These are phyloP conservation scores for Crithidia sp. DNA, from an alignment of 208 protist species.

Conservation along the genomic window DNA sequence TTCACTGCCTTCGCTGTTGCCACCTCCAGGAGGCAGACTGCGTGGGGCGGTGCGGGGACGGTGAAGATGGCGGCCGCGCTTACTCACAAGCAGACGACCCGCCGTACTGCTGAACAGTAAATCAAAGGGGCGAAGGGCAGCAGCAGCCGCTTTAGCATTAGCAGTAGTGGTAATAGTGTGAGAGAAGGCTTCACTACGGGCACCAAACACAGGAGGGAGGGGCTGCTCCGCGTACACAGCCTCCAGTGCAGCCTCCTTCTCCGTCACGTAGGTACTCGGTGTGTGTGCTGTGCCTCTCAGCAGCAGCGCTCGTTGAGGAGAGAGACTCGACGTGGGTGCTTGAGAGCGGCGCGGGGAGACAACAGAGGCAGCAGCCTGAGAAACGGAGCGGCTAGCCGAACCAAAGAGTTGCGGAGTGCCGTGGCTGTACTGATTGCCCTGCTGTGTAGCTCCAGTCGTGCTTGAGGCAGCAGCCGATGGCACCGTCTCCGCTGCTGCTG, in stretches of 20 bases:
- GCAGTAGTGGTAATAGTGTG: neutral
- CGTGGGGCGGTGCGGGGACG: constrained; percentile 11
- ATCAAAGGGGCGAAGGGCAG: neutral
- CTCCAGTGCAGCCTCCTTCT: neutral
- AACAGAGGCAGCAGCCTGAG: neutral
- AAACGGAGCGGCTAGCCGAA: neutral
- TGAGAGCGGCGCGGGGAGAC: neutral
- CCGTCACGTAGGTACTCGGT: no score
- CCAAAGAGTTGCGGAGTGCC: neutral
- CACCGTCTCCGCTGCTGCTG: neutral
- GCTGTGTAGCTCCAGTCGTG: no score
- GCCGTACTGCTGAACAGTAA: constrained; percentile 32
- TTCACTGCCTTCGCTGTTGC: neutral
- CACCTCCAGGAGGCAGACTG: neutral
- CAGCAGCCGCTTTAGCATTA: neutral
- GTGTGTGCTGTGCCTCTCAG: no score
- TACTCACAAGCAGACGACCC: constrained; percentile 26
- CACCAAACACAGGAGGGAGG: neutral
- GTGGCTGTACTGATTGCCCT: neutral
- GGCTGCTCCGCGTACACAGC: neutral
- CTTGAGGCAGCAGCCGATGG: neutral
- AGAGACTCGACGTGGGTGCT: neutral
- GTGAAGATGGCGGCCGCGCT: constrained; percentile 24
- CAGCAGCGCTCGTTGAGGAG: neutral
- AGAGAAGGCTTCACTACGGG: no score